Evolutionary conservation across 2,329 filamentous ascomycete genomes (phyloP), one percentile per base, ranked within the genome.

Genomic region (Arachnomyces sp.): DNA sequence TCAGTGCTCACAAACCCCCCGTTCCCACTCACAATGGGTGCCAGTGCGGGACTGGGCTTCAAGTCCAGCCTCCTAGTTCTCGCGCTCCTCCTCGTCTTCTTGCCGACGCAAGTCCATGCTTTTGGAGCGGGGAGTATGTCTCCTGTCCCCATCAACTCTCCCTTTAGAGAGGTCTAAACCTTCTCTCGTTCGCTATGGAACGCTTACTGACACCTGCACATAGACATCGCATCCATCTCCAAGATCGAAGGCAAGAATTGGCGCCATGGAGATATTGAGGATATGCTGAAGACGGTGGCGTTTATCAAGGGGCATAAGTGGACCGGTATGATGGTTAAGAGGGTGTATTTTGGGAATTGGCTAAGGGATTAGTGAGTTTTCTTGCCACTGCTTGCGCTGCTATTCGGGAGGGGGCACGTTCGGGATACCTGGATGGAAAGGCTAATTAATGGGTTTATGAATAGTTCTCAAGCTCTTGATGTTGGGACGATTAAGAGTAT

Each of bases 261-360:
- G 68, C 68, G 68, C 43, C 69, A 72, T 70, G 69, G 69, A 31
- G 83, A 88, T 58, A 87, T 88, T 47, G 82, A 88, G 67, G 85
- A 90, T 61, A 79, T 85, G 65, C 77, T 92, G 53, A 82, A 84
- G 61, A 84, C 79, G 4, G 65, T 90, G 49, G 77, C 81, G 20
- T 89, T 86, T 54, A 72, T 90, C 43, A 74, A 82, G 47, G 84
- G 84, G 43, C 85, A 88, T 58, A 90, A 90, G 67, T 92, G 85
- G 85, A 84, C 82, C 1, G 79, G 79, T 11, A 80, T 84, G 70
- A 77, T 84, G 65, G 73, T 90, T 39, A 82, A 83, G 64, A 74
- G 84, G 40, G 81, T 81, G 20, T 90, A 88, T 64, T 90, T 90
- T 67, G 84, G 85, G 31, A 92, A 92, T 63, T 92, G 85, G 84